These are phyloP conservation scores for Lunularia cruciata DNA, from an alignment of 225 moss, liverwort and hornwort species.

Conservation along the genomic window DNA sequence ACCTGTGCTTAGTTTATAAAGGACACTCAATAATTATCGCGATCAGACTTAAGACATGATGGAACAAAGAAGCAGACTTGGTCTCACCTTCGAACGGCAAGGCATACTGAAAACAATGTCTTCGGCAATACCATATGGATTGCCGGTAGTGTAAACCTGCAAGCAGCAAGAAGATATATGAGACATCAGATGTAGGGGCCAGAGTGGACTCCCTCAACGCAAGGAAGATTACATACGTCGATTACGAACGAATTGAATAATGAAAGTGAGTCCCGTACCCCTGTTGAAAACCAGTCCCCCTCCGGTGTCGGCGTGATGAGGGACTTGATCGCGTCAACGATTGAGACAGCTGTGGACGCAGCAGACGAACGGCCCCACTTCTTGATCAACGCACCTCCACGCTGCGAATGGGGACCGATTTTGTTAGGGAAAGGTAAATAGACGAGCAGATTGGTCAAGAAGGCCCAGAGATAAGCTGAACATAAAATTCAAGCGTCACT, in stretches of 20 bases:
- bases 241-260: neutral
- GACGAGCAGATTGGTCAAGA: too few species aligned
- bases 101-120: slow-evolving; percentile 94
- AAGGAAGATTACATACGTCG: too few species aligned
- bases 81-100: slow-evolving; percentile 60
- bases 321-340: slow-evolving; percentile 86
- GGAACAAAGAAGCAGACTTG: neutral
- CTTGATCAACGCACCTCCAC: slow-evolving; percentile 83
- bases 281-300: slow-evolving; percentile 97
- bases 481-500: too few species aligned
- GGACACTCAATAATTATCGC: too few species aligned
- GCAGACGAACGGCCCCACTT: slow-evolving; percentile 97
- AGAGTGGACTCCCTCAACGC: too few species aligned
- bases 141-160: slow-evolving; percentile 61
- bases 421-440: too few species aligned
- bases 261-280: slow-evolving; percentile 36
- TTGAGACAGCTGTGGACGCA: slow-evolving; percentile 92
- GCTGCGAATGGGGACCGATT: too few species aligned
- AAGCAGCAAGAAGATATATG: too few species aligned
- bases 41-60: too few species aligned
- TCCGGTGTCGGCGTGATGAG: slow-evolving; percentile 71
- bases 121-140: slow-evolving; percentile 84
- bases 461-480: too few species aligned
- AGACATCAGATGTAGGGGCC: too few species aligned
- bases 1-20: too few species aligned